A percentile compares a stretch with the other conserved stretches of the same genome.
These are phyloP conservation scores for Trichophyton simii DNA, from an alignment of 2,329 filamentous ascomycete species.

Conservation along the genomic window DNA sequence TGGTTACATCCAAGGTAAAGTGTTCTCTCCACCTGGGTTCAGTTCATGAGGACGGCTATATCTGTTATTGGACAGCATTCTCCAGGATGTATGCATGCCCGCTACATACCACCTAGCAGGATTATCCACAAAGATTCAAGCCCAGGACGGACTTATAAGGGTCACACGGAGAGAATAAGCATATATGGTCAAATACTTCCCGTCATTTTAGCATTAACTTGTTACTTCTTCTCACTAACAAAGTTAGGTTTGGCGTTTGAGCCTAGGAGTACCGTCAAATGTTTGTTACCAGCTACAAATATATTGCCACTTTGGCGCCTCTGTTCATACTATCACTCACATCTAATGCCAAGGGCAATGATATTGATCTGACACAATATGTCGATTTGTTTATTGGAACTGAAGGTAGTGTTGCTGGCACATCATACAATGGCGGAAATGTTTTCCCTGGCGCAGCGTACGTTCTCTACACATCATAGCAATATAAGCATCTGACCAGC, in stretches of 20 bases:
- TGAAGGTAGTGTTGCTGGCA: conserved; percentile 33
- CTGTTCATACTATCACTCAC: background rate
- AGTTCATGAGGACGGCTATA: background rate
- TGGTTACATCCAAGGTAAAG: background rate
- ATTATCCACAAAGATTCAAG: background rate
- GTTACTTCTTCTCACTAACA: background rate
- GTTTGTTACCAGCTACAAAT: background rate
- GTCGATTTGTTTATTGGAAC: conserved; percentile 39
- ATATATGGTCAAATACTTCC: background rate
- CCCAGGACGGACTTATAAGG: no score
- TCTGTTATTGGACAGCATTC: background rate
- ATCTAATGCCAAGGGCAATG: background rate
- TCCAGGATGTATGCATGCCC: background rate
- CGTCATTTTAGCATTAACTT: background rate
- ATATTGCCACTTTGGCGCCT: background rate
- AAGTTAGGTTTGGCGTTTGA: background rate
- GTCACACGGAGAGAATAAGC: background rate
- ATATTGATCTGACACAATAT: conserved; percentile 23
- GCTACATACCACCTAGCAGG: background rate
- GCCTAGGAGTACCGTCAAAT: background rate
- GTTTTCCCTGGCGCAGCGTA: conserved; percentile 35
- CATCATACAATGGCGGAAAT: conserved; percentile 30
- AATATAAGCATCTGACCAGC: background rate
- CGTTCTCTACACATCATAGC: background rate
- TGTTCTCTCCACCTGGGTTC: background rate